Base-by-base conservation (phyloP, 305 asterid genomes). In the Rubia tinctorum region DNA sequence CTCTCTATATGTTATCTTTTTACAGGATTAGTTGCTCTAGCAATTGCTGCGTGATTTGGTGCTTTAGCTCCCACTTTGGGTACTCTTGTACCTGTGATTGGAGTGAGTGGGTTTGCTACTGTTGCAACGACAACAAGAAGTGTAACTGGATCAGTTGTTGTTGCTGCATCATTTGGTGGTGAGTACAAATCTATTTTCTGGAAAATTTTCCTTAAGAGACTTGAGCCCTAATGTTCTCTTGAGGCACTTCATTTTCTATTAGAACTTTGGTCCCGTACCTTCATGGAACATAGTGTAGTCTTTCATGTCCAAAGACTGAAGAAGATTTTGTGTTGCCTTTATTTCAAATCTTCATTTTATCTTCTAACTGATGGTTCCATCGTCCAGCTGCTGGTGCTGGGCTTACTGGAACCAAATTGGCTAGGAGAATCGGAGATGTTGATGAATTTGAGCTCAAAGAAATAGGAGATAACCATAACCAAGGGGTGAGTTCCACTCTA, bases 101-200 rank as follows among this genome's bases (percentile, higher is more conserved):
- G 98, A 80, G 98, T 97, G 63, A 70, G 96, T 80, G 98, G 96
- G 61, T 89, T 93, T 82, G 96, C 95, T 82, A 96, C 99, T 66
- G 87, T 89, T 85, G 98, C 99, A 68, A 86, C 80, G 67, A 97
- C 98, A 55, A 97, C 99, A 82, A 97, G 99, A 79, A 88, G 97
- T 78, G 96, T 86, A 83, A 98, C 94, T 2, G 99, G 99, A 71
- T 95, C 99, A 66, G 99, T 89, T 78, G 96, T 98, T 70, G 98
- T 95, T 74, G 99, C 96, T 20, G 98, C 98, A 76, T 95, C 99
- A 51, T 89, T 95, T 80, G 99, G 99, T 64, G 98, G 99, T 92
- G 73, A 74, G 84, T 83, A 51, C 64, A 72, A 65, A 70, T 53
- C 78, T 72, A 64, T 74, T 71, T 70, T 72, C 14, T 68, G 37